Evolutionary conservation across 768 basidiomycete species (phyloP).

Genomic region (Lactarius hengduanensis): DNA sequence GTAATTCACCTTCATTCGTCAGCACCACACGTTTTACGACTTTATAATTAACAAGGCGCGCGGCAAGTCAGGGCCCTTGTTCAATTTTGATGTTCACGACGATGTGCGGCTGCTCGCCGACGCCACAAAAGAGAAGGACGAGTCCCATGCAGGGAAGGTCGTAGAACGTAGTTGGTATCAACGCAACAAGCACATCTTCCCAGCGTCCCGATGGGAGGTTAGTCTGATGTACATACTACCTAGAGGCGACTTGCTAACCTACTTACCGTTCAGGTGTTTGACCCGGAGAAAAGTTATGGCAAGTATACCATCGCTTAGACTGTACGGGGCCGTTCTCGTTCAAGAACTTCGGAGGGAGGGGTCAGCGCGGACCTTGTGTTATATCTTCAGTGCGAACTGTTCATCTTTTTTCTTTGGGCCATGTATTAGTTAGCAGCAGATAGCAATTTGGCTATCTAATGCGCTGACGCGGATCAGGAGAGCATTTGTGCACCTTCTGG

Average conservation of each 20-base stretch:
- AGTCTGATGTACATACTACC: slow-evolving; percentile 32
- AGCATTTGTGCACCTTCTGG: neutral
- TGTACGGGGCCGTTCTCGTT: neutral
- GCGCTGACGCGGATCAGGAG: neutral
- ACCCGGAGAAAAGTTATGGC: slow-evolving; percentile 92
- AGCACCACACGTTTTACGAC: slow-evolving; percentile 99
- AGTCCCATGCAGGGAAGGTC: slow-evolving; percentile 98
- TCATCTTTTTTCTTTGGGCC: neutral
- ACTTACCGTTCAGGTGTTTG: slow-evolving; percentile 63
- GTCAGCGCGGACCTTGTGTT: neutral
- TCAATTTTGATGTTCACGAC: slow-evolving; percentile 99
- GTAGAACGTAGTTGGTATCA: slow-evolving; percentile 96
- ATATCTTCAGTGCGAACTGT: neutral
- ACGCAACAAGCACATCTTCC: slow-evolving; percentile 96
- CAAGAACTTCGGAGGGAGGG: neutral
- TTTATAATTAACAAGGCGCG: slow-evolving; percentile 98
- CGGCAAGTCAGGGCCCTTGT: slow-evolving; percentile 96
- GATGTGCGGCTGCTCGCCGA: slow-evolving; percentile 93
- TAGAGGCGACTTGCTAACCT: slow-evolving; percentile 6
- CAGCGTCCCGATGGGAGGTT: slow-evolving; percentile 95
- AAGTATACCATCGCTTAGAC: slow-evolving; percentile 76
- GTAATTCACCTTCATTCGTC: slow-evolving; percentile 13
- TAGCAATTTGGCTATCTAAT: neutral
- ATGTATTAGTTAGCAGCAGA: neutral
- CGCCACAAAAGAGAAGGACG: slow-evolving; percentile 95